These are phyloP conservation scores for Metarhizium album DNA, from an alignment of 2,329 filamentous ascomycete species.

Conservation along the genomic window DNA sequence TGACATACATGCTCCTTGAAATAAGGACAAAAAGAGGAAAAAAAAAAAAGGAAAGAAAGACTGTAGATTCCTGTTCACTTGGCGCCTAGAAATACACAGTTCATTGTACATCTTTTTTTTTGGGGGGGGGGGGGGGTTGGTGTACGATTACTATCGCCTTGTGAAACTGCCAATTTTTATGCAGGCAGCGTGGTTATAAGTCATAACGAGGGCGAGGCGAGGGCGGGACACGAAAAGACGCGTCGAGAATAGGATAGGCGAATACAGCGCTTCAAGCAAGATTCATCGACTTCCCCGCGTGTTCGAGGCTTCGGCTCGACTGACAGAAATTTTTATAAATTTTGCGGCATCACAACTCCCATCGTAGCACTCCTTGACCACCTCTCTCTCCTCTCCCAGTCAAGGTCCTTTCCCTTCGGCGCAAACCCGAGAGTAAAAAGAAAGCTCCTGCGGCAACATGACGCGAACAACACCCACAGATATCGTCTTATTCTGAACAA, in stretches of 20 bases:
- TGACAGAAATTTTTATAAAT: background rate
- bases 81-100: background rate
- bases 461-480: background rate
- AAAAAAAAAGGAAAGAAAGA: background rate
- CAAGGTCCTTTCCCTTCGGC: too few relatives aligned
- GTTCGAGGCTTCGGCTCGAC: too few relatives aligned
- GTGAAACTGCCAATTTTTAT: background rate
- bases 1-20: background rate
- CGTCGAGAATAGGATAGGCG: background rate
- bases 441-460: background rate
- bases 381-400: background rate
- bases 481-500: background rate
- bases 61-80: background rate
- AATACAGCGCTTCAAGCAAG: background rate
- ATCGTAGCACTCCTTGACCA: background rate
- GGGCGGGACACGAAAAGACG: background rate
- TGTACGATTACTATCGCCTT: background rate
- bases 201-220: background rate
- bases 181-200: background rate
- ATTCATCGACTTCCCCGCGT: background rate
- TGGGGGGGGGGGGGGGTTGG: background rate
- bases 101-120: background rate
- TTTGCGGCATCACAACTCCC: background rate
- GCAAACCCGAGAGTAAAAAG: background rate
- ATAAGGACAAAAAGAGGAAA: background rate